Base-by-base conservation (phyloP, 2,329 filamentous ascomycete species). In the Alternaria alternata region DNA sequence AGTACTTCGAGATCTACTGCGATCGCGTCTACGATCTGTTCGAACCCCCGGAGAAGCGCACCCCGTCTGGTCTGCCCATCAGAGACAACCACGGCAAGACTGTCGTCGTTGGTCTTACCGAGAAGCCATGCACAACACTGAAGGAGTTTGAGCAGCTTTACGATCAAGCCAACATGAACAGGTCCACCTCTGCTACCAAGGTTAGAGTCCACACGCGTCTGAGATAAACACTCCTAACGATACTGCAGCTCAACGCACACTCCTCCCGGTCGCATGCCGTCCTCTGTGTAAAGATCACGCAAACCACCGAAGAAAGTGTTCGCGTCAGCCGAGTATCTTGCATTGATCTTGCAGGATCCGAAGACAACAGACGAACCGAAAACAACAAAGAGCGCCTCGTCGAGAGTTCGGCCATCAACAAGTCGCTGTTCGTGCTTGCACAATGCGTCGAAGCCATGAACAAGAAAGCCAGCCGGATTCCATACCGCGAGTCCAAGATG, bases 351-450 rank as follows among this genome's bases (percentile, higher is more conserved):
- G 94, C 94, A 57, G 94, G 94, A 41, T 97, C 94, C 1, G 95
- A 98, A 79, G 94, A 98, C 79, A 98, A 98, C 77, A 87, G 94
- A 49, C 86, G 94, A 51, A 98, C 94, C 0, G 94, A 97, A 53
- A 98, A 98, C 78, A 93, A 90, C 71, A 95, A 94, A 77, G 93
- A 97, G 78, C 87, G 94, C 26, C 84, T 98, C 75, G 87, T 97
- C n/a, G 94, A 98, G 79, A 97, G 93, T 39, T 93, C 94, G 0
- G 94, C 92, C 73, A 98, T 98, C 83, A 98, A 98, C 85, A 98
- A 97, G 82, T 96, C 92, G 65, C 84, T 98, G 7, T 98, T 98
- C 72, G 94, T 97, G 18, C 82, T 98, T 49, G 94, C 93, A 43
- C 93, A 97, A 77, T 98, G 94, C 71, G 94, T 98, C 54, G 94